These are phyloP conservation scores for Suhomyces taliae DNA, from an alignment of 1,139 yeast species.

Conservation along the genomic window DNA sequence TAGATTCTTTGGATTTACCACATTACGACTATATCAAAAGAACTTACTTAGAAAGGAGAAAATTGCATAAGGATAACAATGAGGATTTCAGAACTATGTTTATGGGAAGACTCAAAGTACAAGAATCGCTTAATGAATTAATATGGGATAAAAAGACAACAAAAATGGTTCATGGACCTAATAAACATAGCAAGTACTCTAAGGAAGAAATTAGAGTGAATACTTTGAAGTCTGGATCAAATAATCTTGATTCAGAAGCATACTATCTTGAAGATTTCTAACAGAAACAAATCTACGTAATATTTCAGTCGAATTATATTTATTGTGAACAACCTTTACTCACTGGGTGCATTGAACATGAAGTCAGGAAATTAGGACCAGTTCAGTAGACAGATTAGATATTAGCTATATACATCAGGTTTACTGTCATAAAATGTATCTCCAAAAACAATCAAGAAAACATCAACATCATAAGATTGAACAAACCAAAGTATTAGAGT, in stretches of 20 bases:
- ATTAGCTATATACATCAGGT: background rate
- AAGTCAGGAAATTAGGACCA: constrained; percentile 3
- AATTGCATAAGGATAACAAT: background rate
- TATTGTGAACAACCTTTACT: background rate
- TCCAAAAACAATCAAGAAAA: background rate
- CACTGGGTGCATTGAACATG: background rate
- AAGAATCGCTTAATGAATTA: constrained; percentile 6
- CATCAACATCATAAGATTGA: background rate
- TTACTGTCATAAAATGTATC: background rate
- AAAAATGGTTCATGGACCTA: background rate
- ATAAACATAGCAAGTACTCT: background rate
- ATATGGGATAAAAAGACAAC: constrained; percentile 8
- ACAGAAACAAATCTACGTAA: background rate
- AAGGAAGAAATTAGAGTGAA: constrained; percentile 5
- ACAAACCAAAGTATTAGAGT: background rate
- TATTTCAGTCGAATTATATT: background rate
- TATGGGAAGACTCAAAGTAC: constrained; percentile 11
- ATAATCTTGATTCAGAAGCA: constrained; percentile 9
- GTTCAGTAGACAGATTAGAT: background rate
- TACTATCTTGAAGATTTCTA: constrained; percentile 11
- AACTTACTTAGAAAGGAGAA: constrained; percentile 6
- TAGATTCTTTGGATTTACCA: constrained; percentile 6
- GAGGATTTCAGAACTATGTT: constrained; percentile 9
- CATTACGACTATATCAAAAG: background rate
- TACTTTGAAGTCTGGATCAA: constrained; percentile 9